Conservation (phyloP, 345 rosid species). For the Brassica cretica region DNA sequence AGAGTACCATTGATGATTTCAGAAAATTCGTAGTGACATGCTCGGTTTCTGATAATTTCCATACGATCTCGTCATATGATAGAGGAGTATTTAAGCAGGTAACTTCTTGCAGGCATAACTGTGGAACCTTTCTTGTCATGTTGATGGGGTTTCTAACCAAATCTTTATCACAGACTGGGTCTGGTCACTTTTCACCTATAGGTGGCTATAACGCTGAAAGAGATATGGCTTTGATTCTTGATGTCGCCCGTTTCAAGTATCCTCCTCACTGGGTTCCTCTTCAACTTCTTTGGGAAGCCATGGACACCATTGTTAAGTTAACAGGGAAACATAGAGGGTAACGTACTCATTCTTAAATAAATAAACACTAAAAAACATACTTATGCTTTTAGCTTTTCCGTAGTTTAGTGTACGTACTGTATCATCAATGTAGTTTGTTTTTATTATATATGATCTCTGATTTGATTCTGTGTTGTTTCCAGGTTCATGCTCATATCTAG, state of each 20-base stretch:
- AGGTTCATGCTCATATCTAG: conserved; percentile 90
- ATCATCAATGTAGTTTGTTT: neutral
- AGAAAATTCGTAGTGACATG: conserved; percentile 61
- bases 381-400: too few relatives aligned
- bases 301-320: conserved; percentile 64
- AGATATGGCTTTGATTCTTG: conserved; percentile 94
- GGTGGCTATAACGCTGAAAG: conserved; percentile 87
- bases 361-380: too few relatives aligned
- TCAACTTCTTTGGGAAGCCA: conserved; percentile 90
- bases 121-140: neutral
- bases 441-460: neutral
- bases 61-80: conserved; percentile 79
- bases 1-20: conserved; percentile 69
- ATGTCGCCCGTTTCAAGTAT: conserved; percentile 95
- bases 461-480: conserved; percentile 27
- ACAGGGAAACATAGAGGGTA: conserved; percentile 82
- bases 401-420: neutral
- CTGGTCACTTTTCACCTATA: conserved; percentile 95
- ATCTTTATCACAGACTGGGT: conserved; percentile 63
- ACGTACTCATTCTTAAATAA: conserved; percentile 3
- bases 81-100: conserved; percentile 77
- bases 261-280: conserved; percentile 99
- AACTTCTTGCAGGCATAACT: neutral
- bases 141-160: neutral
- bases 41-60: conserved; percentile 67